A percentile compares a stretch with the other conserved stretches of the same genome.
Evolutionary conservation across 371 early-diverging fungal genomes (phyloP).

Genomic region (Mucor ambiguus): DNA sequence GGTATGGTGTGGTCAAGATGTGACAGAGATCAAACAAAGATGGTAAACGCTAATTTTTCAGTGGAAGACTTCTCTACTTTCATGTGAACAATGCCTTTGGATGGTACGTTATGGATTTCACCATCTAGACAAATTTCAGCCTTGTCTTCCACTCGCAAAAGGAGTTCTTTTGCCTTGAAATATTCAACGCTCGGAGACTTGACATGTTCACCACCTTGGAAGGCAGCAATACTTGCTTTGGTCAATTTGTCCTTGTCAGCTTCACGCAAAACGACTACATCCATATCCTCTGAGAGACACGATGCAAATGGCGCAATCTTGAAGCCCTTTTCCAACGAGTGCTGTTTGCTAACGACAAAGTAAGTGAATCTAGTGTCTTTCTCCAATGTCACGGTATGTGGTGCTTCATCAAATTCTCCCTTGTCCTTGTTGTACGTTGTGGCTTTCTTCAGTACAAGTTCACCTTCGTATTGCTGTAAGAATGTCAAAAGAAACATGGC

Average conservation of each 20-base stretch:
- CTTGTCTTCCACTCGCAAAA: conserved; percentile 36
- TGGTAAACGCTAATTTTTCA: conserved; percentile 10
- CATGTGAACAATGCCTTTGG: conserved; percentile 34
- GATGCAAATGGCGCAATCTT: conserved; percentile 48
- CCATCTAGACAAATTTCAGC: conserved; percentile 52
- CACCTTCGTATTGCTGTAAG: conserved; percentile 40
- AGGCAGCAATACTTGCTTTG: conserved; percentile 31
- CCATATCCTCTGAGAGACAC: conserved; percentile 31
- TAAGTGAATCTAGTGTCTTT: conserved; percentile 38
- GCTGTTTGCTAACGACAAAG: conserved; percentile 44
- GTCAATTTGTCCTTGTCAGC: conserved; percentile 33
- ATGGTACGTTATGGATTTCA: conserved; percentile 37
- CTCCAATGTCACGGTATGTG: neutral
- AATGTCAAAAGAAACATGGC: conserved; percentile 35
- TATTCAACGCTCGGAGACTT: conserved; percentile 34
- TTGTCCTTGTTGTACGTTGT: conserved; percentile 15
- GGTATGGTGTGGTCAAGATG: neutral
- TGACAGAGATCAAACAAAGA: conserved; percentile 11
- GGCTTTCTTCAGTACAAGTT: conserved; percentile 29
- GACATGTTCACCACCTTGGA: conserved; percentile 44
- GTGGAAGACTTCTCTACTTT: conserved; percentile 31
- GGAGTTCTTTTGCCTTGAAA: conserved; percentile 38
- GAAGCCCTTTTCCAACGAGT: conserved; percentile 48
- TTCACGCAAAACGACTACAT: conserved; percentile 35
- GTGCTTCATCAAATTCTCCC: neutral